Conservation (phyloP, 2,329 filamentous ascomycete genomes). For the Elsinoe ampelina region DNA sequence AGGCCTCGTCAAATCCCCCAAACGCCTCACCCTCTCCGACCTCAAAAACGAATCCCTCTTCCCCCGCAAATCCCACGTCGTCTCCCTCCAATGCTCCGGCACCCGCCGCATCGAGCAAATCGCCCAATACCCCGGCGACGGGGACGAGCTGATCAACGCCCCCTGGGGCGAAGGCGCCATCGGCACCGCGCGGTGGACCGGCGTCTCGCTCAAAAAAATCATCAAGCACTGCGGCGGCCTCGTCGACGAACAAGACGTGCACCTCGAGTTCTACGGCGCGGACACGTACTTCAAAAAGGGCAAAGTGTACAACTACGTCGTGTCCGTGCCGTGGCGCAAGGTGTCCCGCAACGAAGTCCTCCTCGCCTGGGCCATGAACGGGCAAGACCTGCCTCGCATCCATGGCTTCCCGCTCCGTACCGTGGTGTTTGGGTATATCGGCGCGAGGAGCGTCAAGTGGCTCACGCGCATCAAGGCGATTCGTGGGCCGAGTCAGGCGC, state of each 20-base stretch:
- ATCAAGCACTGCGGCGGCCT: slow-evolving; percentile 62
- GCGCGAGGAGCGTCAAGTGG: slow-evolving; percentile 56
- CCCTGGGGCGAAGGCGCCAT: slow-evolving; percentile 57
- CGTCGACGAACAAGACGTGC: slow-evolving; percentile 40
- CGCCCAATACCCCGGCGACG: slow-evolving; percentile 54
- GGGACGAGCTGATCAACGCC: slow-evolving; percentile 32
- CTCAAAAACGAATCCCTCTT: slow-evolving; percentile 52
- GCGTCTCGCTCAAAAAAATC: slow-evolving; percentile 58
- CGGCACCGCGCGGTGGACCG: slow-evolving; percentile 53
- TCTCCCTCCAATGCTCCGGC: slow-evolving; percentile 60
- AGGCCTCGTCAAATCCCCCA: slow-evolving; percentile 52
- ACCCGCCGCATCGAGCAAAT: slow-evolving; percentile 64
- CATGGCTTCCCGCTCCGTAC: slow-evolving; percentile 56
- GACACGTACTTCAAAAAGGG: slow-evolving; percentile 66
- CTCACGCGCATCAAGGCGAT: slow-evolving; percentile 55
- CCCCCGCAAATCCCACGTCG: slow-evolving; percentile 48
- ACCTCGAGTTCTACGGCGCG: slow-evolving; percentile 60
- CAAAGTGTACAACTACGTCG: slow-evolving; percentile 56
- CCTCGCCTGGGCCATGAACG: slow-evolving; percentile 65
- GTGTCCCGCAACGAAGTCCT: slow-evolving; percentile 59
- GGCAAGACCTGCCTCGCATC: slow-evolving; percentile 52
- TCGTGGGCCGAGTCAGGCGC: slow-evolving; percentile 44
- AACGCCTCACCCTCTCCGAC: slow-evolving; percentile 48
- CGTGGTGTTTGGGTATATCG: slow-evolving; percentile 53
- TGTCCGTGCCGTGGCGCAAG: slow-evolving; percentile 58